These are phyloP conservation scores for Hemileia vastatrix DNA, from an alignment of 1,284 basidiomycete species.

Conservation along the genomic window DNA sequence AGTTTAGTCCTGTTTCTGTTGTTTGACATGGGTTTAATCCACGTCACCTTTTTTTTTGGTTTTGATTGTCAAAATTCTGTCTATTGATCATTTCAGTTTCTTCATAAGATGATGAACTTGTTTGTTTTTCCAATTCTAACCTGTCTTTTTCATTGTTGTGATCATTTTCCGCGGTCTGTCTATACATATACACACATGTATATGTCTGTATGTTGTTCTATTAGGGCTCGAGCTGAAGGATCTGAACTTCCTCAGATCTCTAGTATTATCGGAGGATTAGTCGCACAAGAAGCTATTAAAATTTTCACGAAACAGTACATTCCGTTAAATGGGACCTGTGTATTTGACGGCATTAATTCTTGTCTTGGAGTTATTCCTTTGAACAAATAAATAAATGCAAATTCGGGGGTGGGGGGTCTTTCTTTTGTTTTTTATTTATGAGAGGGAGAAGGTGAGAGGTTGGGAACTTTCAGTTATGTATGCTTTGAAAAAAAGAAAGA, in stretches of 20 bases:
- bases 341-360: conserved; percentile 72
- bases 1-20: background rate
- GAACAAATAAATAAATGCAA: no score
- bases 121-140: background rate
- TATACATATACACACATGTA: background rate
- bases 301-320: conserved; percentile 92
- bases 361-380: no score
- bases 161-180: background rate
- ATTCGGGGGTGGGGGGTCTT: no score
- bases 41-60: conserved; percentile 15
- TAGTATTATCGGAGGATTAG: conserved; percentile 82
- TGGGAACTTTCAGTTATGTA: no score
- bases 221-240: conserved; percentile 54
- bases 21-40: background rate
- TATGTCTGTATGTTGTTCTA: background rate
- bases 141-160: background rate
- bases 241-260: conserved; percentile 82
- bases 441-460: no score
- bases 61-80: conserved; percentile 24
- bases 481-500: no score
- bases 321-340: conserved; percentile 74
- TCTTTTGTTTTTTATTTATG: no score
- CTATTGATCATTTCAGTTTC: conserved; percentile 26
- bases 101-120: background rate
- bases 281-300: conserved; percentile 97